Conservation (phyloP, 441 rosid species). For the Erysimum cheiri region DNA sequence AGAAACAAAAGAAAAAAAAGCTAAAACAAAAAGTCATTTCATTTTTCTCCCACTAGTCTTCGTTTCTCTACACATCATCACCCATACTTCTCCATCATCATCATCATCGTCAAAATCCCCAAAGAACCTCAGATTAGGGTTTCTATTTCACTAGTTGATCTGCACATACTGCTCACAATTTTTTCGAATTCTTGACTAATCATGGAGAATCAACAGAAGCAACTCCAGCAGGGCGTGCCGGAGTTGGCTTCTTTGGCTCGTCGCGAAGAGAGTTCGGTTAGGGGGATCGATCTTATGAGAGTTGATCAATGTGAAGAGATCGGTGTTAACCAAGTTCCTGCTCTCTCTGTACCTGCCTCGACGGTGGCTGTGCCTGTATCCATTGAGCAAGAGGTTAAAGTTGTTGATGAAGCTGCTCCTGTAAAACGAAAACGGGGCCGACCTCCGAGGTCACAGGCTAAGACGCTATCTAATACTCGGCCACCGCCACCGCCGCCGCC, state of each 20-base stretch:
- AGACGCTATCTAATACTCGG: slow-evolving; percentile 29
- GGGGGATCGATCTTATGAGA: slow-evolving; percentile 51
- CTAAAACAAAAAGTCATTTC: slow-evolving; percentile 49
- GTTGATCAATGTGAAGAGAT: slow-evolving; percentile 66
- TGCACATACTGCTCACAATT: not conserved
- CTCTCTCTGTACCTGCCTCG: slow-evolving; percentile 45
- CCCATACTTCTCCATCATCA: slow-evolving; percentile 40
- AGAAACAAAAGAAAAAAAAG: not conserved
- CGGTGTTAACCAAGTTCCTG: slow-evolving; percentile 51
- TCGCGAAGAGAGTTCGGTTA: slow-evolving; percentile 38
- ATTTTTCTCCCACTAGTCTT: slow-evolving; percentile 48
- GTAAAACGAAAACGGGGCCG: slow-evolving; percentile 84
- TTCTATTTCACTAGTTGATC: slow-evolving; percentile 46
- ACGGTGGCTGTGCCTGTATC: slow-evolving; percentile 34
- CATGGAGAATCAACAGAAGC: slow-evolving; percentile 47
- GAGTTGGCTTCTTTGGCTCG: slow-evolving; percentile 38
- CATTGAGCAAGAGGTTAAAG: slow-evolving; percentile 38
- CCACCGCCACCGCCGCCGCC: slow-evolving; percentile 28
- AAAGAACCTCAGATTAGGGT: slow-evolving; percentile 64
- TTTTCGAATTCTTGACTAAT: slow-evolving; percentile 20
- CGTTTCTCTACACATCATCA: slow-evolving; percentile 31
- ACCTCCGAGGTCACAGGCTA: slow-evolving; percentile 63
- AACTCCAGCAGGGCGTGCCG: slow-evolving; percentile 35
- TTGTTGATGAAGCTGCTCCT: slow-evolving; percentile 41
- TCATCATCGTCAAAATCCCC: slow-evolving; percentile 47